Percentiles rank a stretch among this genome's conserved stretches.
These are phyloP conservation scores for Xylaria intraflava DNA, from an alignment of 495 filamentous ascomycete species.

Conservation along the genomic window DNA sequence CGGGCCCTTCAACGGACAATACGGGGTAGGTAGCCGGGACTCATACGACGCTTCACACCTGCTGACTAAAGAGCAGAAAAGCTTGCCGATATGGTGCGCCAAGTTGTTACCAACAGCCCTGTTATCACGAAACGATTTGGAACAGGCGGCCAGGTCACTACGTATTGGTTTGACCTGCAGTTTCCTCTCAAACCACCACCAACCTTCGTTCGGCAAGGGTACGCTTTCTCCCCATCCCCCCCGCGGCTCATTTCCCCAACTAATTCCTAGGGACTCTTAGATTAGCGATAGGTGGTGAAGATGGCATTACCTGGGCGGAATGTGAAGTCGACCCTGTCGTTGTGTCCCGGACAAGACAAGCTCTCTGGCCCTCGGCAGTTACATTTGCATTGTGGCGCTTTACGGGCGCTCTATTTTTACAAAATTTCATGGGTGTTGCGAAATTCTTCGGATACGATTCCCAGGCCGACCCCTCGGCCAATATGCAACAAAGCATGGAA, in stretches of 20 bases:
- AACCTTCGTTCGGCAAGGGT: constrained; percentile 36
- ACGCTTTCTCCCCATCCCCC: constrained; percentile 2
- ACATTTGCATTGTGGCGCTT: constrained; percentile 31
- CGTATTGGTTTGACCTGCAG: constrained; percentile 34
- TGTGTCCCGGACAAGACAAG: constrained; percentile 24
- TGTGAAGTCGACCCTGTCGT: constrained; percentile 24
- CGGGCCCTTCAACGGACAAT: constrained; percentile 39
- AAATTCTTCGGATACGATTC: constrained; percentile 29
- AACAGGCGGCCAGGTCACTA: constrained; percentile 16
- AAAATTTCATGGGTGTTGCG: constrained; percentile 23
- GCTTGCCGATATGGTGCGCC: constrained; percentile 22
- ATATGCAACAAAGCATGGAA: constrained; percentile 21
- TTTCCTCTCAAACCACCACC: constrained; percentile 37
- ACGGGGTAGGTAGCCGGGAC: constrained; percentile 35
- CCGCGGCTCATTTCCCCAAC: background rate
- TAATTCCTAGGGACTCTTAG: constrained; percentile 19
- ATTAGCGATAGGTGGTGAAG: constrained; percentile 25
- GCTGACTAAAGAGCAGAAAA: constrained; percentile 16
- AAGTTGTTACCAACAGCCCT: constrained; percentile 7
- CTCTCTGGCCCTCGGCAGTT: constrained; percentile 31
- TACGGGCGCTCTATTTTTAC: constrained; percentile 21
- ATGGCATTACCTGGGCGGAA: constrained; percentile 23
- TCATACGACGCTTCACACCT: background rate
- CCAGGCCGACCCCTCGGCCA: background rate
- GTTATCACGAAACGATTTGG: constrained; percentile 15